A percentile compares a stretch with the other conserved stretches of the same genome.
These are phyloP conservation scores for Chloranthus sessilifolius DNA, from an alignment of 164 flowering plant genomes.

Conservation along the genomic window DNA sequence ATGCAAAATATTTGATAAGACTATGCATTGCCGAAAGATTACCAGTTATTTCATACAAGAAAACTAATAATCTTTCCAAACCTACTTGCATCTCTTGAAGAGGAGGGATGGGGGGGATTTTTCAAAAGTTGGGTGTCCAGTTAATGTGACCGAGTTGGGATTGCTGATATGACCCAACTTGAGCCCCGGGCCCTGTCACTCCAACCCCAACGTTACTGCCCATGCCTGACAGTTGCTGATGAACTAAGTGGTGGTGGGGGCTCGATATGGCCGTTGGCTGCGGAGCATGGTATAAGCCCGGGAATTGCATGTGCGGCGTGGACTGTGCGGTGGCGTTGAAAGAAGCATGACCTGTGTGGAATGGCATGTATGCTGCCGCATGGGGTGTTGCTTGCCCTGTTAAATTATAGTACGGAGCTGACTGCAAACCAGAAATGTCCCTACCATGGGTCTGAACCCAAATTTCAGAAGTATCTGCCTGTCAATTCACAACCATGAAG, in stretches of 20 bases:
- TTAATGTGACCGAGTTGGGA: constrained; percentile 75
- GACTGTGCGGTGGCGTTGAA: constrained; percentile 59
- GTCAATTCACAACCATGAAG: constrained; percentile 16
- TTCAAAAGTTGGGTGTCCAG: constrained; percentile 71
- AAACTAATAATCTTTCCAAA: background rate
- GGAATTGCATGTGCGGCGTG: constrained; percentile 77
- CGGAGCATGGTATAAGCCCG: constrained; percentile 62
- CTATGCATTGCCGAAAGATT: too few relatives aligned
- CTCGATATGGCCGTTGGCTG: constrained; percentile 56
- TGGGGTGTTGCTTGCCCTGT: constrained; percentile 66
- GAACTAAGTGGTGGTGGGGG: constrained; percentile 73
- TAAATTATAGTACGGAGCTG: constrained; percentile 72
- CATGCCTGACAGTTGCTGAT: constrained; percentile 35
- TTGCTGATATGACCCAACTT: constrained; percentile 82
- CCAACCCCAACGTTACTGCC: constrained; percentile 69
- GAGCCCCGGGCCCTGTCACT: constrained; percentile 60
- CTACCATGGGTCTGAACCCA: constrained; percentile 90
- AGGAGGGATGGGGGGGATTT: background rate
- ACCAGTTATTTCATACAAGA: too few relatives aligned
- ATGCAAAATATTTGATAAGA: too few relatives aligned
- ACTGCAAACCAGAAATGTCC: constrained; percentile 64
- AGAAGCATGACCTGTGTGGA: constrained; percentile 71
- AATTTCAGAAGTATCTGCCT: constrained; percentile 87
- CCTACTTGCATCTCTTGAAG: constrained; percentile 2
- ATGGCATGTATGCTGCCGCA: constrained; percentile 60